Base-by-base conservation (phyloP, 257 asterid species). In the Scutellaria baicalensis region DNA sequence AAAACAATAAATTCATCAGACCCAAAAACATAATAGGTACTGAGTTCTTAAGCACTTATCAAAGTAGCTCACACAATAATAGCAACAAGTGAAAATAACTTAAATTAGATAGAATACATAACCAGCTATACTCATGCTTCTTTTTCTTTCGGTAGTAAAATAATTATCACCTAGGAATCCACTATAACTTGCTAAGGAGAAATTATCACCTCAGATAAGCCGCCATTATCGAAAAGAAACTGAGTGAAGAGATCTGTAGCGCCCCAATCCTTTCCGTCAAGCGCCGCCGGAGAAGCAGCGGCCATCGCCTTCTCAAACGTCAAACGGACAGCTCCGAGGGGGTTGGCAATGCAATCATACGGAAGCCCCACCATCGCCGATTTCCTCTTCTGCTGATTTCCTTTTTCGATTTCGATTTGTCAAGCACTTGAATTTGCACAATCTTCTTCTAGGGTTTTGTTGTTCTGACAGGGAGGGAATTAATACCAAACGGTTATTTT, bases 241-340 rank as follows among this genome's bases (percentile, higher is more conserved):
- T 84, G 87, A 8, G 71, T 84, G 84, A 93, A 93, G 59, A 91
- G 83, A 60, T 86, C 91, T 70, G 75, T 67, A 43, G 84, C 83
- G 65, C 99, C 97, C 96, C 96, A 91, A 62, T 93, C 97, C 76
- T 75, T 84, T 69, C 93, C 94, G 43, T 87, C 88, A 13, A 89
- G 86, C 2, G 75, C 57, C 62, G 80, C 75, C 62, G 84, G 78
- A 59, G 81, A 67, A 38, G 80, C 83, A 4, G 88, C 77, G 18
- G 87, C 78, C 75, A 85, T 77, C 55, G 90, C 91, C 86, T 84
- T 87, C 68, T 89, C 93, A 73, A 93, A 91, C 51, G 96, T 84
- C 74, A 76, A 80, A 58, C 96, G 90, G 54, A 93, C 93, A 68
- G 94, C 97, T 78, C 99, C 96, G n/a, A 89, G 88, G 9, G 99